These are phyloP conservation scores for Drechmeria coniospora DNA, from an alignment of 2,329 filamentous ascomycete genomes.

Conservation along the genomic window DNA sequence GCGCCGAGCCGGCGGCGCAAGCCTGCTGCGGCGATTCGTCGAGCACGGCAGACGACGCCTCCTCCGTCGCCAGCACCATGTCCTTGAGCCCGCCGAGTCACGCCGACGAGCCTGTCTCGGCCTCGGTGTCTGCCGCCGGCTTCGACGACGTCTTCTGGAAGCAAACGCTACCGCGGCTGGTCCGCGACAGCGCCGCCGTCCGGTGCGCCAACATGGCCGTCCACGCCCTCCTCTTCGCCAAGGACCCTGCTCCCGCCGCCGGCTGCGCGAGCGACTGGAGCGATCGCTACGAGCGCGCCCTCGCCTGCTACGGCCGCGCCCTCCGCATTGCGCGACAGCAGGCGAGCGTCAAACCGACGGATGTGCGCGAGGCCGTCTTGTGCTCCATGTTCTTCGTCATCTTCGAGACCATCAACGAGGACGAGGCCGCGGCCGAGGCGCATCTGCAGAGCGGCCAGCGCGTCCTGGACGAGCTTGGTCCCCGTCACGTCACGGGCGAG, in stretches of 20 bases:
- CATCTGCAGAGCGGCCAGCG: conserved; percentile 21
- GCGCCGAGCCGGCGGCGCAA: too few relatives aligned
- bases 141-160: conserved; percentile 21
- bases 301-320: conserved; percentile 18
- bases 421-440: conserved; percentile 16
- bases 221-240: conserved; percentile 17
- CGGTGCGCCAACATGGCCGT: conserved; percentile 22
- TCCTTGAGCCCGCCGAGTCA: not conserved
- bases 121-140: not conserved
- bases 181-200: conserved; percentile 17
- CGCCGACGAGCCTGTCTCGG: not conserved
- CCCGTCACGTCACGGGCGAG: not conserved
- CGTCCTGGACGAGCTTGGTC: conserved; percentile 18
- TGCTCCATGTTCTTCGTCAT: conserved; percentile 22
- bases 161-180: conserved; percentile 17
- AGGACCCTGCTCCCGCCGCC: conserved; percentile 4
- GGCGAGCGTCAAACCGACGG: conserved; percentile 5
- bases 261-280: not conserved
- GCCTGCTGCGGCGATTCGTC: too few relatives aligned
- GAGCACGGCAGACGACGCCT: not conserved
- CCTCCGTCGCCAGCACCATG: not conserved
- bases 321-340: conserved; percentile 12
- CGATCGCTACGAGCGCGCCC: conserved; percentile 15
- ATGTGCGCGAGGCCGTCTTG: conserved; percentile 14
- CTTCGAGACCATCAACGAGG: conserved; percentile 22